Percentiles rank a stretch among this genome's conserved stretches.
These are phyloP conservation scores for Tricholoma terreum DNA, from an alignment of 768 basidiomycete genomes.

Conservation along the genomic window DNA sequence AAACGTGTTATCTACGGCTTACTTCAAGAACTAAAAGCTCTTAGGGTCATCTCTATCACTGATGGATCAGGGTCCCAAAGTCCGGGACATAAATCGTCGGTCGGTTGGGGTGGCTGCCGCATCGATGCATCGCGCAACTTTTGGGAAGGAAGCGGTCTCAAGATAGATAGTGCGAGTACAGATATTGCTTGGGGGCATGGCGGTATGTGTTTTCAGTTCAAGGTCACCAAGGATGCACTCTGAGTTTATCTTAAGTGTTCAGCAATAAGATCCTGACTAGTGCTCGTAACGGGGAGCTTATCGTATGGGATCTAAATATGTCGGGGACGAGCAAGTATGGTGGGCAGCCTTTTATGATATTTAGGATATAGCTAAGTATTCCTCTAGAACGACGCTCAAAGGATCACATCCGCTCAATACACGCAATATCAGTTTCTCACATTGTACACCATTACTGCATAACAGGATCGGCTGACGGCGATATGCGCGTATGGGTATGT, in stretches of 20 bases:
- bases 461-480: conserved; percentile 78
- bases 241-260: conserved; percentile 43
- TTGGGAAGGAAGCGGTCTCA: conserved; percentile 76
- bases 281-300: conserved; percentile 76
- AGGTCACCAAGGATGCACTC: not conserved
- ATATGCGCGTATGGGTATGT: conserved; percentile 77
- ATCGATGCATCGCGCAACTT: conserved; percentile 74
- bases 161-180: conserved; percentile 74
- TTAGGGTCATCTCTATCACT: conserved; percentile 58
- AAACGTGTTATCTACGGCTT: not conserved
- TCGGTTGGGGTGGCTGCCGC: conserved; percentile 60
- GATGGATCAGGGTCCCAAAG: conserved; percentile 39
- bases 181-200: conserved; percentile 81
- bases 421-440: conserved; percentile 65
- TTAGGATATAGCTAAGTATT: not conserved
- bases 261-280: conserved; percentile 78
- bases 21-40: conserved; percentile 35
- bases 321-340: conserved; percentile 67
- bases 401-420: conserved; percentile 71
- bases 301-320: conserved; percentile 80
- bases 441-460: conserved; percentile 69
- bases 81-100: conserved; percentile 48
- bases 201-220: conserved; percentile 35
- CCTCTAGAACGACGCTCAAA: conserved; percentile 58
- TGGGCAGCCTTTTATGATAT: conserved; percentile 28